These are phyloP conservation scores for Nephelium lappaceum DNA, from an alignment of 345 rosid genomes.

Conservation along the genomic window DNA sequence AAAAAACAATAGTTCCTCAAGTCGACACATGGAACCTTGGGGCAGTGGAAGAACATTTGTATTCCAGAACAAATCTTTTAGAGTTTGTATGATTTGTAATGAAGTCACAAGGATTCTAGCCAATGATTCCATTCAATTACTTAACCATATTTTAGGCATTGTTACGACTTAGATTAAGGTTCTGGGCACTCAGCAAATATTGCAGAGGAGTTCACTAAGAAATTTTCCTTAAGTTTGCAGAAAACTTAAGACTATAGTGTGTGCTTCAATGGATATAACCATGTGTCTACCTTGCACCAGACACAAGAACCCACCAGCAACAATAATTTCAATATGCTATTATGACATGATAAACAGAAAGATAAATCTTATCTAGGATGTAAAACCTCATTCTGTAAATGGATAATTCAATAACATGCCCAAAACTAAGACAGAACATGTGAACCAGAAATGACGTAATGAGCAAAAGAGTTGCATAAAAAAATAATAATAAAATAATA, in stretches of 20 bases:
- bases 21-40: not conserved
- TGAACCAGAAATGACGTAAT: not conserved
- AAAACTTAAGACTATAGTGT: not conserved
- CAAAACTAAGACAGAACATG: constrained; percentile 1
- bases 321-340: not conserved
- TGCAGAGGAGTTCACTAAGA: not conserved
- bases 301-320: not conserved
- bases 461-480: not conserved
- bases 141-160: not conserved
- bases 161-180: not conserved
- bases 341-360: not conserved
- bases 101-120: not conserved
- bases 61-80: not conserved
- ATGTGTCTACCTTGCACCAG: not conserved
- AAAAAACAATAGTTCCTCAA: not conserved
- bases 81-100: not conserved
- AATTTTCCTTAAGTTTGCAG: not conserved
- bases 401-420: not conserved
- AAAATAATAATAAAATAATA: not conserved
- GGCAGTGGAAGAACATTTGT: not conserved
- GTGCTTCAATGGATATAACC: not conserved
- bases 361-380: no score
- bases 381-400: not conserved
- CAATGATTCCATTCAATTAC: not conserved
- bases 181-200: not conserved